Evolutionary conservation across 129 eudicot species (phyloP).

Genomic region (Flaveria sonorensis): DNA sequence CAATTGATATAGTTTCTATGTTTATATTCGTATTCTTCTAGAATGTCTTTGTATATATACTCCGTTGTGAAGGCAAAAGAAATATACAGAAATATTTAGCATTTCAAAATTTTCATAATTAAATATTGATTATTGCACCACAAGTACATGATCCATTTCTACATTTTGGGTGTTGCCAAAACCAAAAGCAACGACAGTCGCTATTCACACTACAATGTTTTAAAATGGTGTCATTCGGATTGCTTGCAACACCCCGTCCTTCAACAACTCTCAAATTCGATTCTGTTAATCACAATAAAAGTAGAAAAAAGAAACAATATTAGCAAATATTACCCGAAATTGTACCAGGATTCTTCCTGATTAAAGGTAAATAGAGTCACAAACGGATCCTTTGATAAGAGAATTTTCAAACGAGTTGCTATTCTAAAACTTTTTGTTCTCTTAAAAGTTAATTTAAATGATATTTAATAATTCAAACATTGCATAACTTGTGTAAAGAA

Average conservation of each 20-base stretch:
- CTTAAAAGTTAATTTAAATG: neutral
- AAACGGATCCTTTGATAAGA: too few relatives aligned
- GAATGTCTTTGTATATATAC: too few relatives aligned
- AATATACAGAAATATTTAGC: too few relatives aligned
- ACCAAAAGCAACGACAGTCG: conserved; percentile 25
- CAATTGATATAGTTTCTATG: too few relatives aligned
- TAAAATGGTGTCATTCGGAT: neutral
- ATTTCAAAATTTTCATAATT: too few relatives aligned
- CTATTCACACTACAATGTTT: neutral
- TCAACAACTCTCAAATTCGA: conserved; percentile 10
- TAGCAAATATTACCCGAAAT: too few relatives aligned
- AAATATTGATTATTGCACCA: neutral
- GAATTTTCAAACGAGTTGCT: neutral
- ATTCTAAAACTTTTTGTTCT: neutral
- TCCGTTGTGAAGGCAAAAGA: too few relatives aligned
- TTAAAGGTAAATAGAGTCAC: too few relatives aligned
- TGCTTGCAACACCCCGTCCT: neutral
- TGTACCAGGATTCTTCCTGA: too few relatives aligned
- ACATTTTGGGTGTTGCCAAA: conserved; percentile 32
- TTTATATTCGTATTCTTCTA: too few relatives aligned
- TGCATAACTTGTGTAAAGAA: neutral
- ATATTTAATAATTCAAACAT: neutral
- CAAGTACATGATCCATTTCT: conserved; percentile 17
- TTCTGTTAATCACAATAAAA: neutral
- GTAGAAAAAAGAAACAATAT: too few relatives aligned